Conservation (phyloP, 306 rosid species). For the Leucaena leucocephala region DNA sequence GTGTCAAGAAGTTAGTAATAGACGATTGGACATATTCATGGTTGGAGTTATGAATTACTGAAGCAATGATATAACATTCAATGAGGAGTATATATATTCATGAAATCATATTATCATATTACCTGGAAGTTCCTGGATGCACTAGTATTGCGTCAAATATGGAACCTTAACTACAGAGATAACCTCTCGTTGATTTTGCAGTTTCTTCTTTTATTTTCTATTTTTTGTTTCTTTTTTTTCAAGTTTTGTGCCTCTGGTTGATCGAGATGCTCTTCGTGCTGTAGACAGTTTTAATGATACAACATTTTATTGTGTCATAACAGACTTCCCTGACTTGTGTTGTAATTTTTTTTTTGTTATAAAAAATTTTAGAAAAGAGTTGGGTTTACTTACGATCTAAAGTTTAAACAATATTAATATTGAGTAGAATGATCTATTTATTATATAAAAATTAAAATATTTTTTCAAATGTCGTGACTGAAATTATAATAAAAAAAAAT, state of each 20-base stretch:
- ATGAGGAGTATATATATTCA: slow-evolving; percentile 6
- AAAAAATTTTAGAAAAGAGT: too few species aligned
- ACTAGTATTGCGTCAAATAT: not conserved
- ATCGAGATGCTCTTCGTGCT: not conserved
- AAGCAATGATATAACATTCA: slow-evolving; percentile 14
- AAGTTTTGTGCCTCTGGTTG: not conserved
- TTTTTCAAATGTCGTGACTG: too few species aligned
- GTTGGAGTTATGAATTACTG: slow-evolving; percentile 15
- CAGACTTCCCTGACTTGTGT: not conserved
- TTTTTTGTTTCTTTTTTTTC: not conserved
- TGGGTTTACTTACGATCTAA: too few species aligned
- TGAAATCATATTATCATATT: slow-evolving; percentile 11
- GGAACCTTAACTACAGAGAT: not conserved
- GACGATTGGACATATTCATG: not conserved
- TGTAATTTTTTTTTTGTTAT: too few species aligned
- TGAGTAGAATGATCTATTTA: too few species aligned
- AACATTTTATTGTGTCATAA: not conserved
- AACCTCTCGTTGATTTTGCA: not conserved
- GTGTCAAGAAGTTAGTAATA: not conserved
- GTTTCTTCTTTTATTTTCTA: not conserved
- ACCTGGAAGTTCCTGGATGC: not conserved
- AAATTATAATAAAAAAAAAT: too few species aligned
- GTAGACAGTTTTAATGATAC: not conserved
- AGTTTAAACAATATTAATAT: too few species aligned
- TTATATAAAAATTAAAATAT: too few species aligned